Base-by-base conservation (phyloP, 441 rosid genomes). In the Gossypium aridum region DNA sequence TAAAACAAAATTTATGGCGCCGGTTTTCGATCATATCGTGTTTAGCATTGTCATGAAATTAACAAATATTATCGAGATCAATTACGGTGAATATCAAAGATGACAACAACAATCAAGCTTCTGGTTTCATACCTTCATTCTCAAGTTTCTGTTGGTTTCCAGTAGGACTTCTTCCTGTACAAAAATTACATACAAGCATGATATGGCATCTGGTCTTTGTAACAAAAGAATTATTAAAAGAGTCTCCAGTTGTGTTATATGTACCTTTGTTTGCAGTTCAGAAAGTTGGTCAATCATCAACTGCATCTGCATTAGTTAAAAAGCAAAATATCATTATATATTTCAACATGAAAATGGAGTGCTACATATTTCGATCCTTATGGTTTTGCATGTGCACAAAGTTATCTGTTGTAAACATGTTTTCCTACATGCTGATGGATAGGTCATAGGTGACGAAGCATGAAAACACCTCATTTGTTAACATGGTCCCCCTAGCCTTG, bases 231-330 rank as follows among this genome's bases (percentile, higher is more conserved):
- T 5, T 14, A 13, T 13, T n/a, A 54, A 49, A 64, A 31, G 47
- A 26, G 34, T 63, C 47, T 3, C 31, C 10, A 67, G 4, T 26
- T 64, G 51, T 62, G 22, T 72, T 9, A 59, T 79, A 4, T 6
- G 8, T 34, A 87, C 92, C 92, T 86, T 86, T 60, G 68, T 81
- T 77, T 74, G 82, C 63, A 89, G 88, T 54, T 89, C 91, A 55
- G 84, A 76, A 45, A 89, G 78, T 80, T 84, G 87, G 74, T 83
- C 81, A 67, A 80, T 28, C 88, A 85, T 78, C 39, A 72, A 59
- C 17, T 78, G 53, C 70, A 64, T 39, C 92, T 89, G 85, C 78
- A 39, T 39, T 39, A 25, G 19, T 64, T 19, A 64, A 64, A 64
- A 17, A 17, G 53, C 8, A 39, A 37, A 64, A 34, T 61, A 6